Percentiles rank a stretch among this genome's conserved stretches.
Conservation (phyloP, 768 basidiomycete species). For the Pleurotus ostreatus region DNA sequence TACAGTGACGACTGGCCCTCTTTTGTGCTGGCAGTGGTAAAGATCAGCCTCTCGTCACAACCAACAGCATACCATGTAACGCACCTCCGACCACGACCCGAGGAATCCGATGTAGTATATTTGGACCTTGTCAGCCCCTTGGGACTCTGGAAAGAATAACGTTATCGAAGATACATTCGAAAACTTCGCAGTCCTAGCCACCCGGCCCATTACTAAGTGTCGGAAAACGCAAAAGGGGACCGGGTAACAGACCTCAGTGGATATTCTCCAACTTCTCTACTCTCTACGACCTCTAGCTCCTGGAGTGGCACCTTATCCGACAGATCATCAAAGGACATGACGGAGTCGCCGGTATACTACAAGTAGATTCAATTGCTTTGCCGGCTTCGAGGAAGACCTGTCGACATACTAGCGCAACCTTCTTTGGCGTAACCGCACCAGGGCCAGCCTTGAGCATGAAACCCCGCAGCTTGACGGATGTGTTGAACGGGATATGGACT, state of each 20-base stretch:
- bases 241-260: conserved; percentile 59
- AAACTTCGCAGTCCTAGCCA: conserved; percentile 76
- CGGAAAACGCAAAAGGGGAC: conserved; percentile 6
- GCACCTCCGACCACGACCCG: conserved; percentile 78
- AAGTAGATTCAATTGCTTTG: neutral
- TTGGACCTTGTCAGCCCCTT: conserved; percentile 71
- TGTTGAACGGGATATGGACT: conserved; percentile 82
- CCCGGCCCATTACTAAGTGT: neutral
- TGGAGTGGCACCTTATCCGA: conserved; percentile 61
- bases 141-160: conserved; percentile 75
- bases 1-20: conserved; percentile 75
- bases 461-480: conserved; percentile 78
- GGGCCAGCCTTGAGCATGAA: conserved; percentile 85
- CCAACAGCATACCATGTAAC: conserved; percentile 1
- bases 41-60: no score
- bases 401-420: conserved; percentile 59
- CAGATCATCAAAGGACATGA: conserved; percentile 79
- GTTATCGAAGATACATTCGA: conserved; percentile 78
- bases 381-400: neutral
- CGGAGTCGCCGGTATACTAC: conserved; percentile 76
- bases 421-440: conserved; percentile 68
- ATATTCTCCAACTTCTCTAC: conserved; percentile 81
- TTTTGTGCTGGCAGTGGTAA: conserved; percentile 52
- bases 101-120: conserved; percentile 86
- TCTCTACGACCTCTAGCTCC: conserved; percentile 65